Conservation (phyloP, 2,329 filamentous ascomycete genomes). For the Pezicula carpinea region DNA sequence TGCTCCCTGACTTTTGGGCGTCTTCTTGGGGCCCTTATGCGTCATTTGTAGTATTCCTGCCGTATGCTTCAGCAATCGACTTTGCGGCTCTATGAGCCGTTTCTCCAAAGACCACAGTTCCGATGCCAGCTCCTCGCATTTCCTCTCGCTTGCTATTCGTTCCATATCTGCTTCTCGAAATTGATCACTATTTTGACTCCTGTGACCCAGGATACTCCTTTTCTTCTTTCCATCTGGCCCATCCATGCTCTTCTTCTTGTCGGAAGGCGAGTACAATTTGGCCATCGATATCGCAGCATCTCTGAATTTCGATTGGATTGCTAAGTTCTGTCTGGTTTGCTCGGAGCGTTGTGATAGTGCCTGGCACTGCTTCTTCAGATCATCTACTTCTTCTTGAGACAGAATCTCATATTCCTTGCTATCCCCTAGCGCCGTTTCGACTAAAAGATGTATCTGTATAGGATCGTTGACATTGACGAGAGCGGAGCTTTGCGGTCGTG, state of each 20-base stretch:
- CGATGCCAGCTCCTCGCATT: conserved; percentile 78
- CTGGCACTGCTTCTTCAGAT: conserved; percentile 80
- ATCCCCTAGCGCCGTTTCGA: conserved; percentile 88
- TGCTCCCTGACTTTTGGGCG: conserved; percentile 36
- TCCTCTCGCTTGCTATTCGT: conserved; percentile 66
- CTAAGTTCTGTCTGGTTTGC: conserved; percentile 74
- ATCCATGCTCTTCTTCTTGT: conserved; percentile 44
- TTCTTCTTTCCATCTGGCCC: conserved; percentile 44
- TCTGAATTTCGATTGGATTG: conserved; percentile 87
- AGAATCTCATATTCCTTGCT: conserved; percentile 81
- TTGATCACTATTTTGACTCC: conserved; percentile 34
- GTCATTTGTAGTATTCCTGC: conserved; percentile 89
- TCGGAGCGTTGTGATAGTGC: conserved; percentile 73
- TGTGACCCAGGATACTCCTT: conserved; percentile 42
- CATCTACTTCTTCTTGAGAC: conserved; percentile 86
- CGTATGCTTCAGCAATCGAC: conserved; percentile 79
- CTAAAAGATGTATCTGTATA: conserved; percentile 85
- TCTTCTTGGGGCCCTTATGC: conserved; percentile 63
- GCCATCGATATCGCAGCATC: conserved; percentile 88
- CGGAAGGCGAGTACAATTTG: conserved; percentile 69
- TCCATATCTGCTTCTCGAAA: conserved; percentile 64
- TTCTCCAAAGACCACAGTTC: conserved; percentile 80
- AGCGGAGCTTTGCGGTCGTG: conserved; percentile 49
- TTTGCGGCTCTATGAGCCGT: conserved; percentile 68
- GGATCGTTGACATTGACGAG: conserved; percentile 62